phyloP scores from a whole-genome alignment of 352 stramenopile genomes.

The Globisporangium iwayamae region DNA sequence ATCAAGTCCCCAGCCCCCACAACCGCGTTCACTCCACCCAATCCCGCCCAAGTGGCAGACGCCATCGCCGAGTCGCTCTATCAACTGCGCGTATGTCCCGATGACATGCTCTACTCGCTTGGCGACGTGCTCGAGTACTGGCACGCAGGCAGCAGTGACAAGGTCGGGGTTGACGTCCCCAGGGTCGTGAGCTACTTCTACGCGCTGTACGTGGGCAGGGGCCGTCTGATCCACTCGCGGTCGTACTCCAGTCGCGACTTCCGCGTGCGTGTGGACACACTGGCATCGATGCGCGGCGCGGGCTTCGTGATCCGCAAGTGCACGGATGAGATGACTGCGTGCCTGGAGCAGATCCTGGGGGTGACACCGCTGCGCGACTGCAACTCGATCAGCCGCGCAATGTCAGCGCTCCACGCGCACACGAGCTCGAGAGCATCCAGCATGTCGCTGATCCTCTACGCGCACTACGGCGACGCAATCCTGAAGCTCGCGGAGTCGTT shows the following conservation, averaged over 20 bases:
- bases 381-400: constrained; percentile 1
- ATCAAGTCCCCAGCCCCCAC: background rate
- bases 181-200: background rate
- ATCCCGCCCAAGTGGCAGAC: background rate
- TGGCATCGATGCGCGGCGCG: background rate
- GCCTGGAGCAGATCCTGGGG: constrained; percentile 1
- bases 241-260: background rate
- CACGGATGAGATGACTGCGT: constrained; percentile 1
- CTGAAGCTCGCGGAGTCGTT: background rate
- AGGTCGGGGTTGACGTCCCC: background rate
- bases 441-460: constrained; percentile 1
- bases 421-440: background rate
- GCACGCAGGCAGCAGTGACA: background rate
- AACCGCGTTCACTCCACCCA: background rate
- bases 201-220: constrained; percentile 1
- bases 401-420: background rate
- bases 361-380: background rate
- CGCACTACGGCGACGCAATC: background rate
- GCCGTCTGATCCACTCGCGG: background rate
- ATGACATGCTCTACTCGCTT: background rate
- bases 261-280: background rate
- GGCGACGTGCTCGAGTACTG: constrained; percentile 6
- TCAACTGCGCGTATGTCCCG: background rate
- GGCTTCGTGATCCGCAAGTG: constrained; percentile 1
- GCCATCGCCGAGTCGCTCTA: background rate